Percentiles rank a stretch among this genome's conserved stretches.
Evolutionary conservation across 1,139 yeast species (phyloP).

Genomic region (Yamadazyma siamensis): DNA sequence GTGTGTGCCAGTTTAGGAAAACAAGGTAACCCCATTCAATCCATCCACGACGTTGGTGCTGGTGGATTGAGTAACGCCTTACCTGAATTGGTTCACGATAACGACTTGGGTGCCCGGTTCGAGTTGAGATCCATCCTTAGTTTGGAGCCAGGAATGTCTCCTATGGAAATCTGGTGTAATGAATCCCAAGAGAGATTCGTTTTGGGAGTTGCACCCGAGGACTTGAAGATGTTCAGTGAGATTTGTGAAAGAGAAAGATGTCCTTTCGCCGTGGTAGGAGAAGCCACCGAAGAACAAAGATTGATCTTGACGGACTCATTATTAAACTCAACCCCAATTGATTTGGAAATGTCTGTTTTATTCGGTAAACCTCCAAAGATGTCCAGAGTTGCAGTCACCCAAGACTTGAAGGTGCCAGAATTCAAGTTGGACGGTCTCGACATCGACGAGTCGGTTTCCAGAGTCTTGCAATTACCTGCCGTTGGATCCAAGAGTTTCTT

Average conservation of each 20-base stretch:
- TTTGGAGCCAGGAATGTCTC: constrained; percentile 97
- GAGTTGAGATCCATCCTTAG: constrained; percentile 89
- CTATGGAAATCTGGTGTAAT: constrained; percentile 99
- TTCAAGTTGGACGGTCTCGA: constrained; percentile 28
- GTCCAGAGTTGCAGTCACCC: constrained; percentile 74
- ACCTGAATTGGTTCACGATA: constrained; percentile 96
- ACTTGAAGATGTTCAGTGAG: constrained; percentile 64
- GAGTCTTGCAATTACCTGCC: constrained; percentile 86
- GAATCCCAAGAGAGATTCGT: constrained; percentile 99
- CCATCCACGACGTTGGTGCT: constrained; percentile 98
- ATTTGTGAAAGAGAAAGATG: constrained; percentile 96
- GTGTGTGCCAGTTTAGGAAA: constrained; percentile 84
- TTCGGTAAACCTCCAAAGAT: constrained; percentile 97
- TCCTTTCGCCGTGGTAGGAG: constrained; percentile 93
- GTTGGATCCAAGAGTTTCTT: constrained; percentile 95
- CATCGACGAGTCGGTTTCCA: constrained; percentile 64
- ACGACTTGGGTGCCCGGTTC: constrained; percentile 89
- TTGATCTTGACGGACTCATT: constrained; percentile 77
- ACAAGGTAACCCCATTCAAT: constrained; percentile 77
- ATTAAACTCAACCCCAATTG: constrained; percentile 81
- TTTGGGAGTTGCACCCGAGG: constrained; percentile 82
- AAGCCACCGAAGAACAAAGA: constrained; percentile 84
- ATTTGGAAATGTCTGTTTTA: constrained; percentile 92
- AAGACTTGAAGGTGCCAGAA: constrained; percentile 55
- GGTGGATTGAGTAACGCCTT: constrained; percentile 97